Evolutionary conservation across 257 asterid genomes (phyloP).

Genomic region (Petunia secreta): DNA sequence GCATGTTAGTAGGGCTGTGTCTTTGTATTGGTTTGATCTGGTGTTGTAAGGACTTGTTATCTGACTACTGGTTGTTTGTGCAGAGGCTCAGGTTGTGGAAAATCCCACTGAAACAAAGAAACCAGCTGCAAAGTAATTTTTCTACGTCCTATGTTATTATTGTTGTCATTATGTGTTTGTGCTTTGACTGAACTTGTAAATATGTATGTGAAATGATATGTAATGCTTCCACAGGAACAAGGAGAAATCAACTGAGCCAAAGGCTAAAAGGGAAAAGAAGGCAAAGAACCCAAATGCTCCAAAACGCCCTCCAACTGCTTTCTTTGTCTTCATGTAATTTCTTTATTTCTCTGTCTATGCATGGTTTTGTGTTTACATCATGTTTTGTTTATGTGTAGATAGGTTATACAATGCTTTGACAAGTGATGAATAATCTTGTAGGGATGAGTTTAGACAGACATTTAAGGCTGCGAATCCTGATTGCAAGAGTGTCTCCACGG

Average conservation of each 20-base stretch:
- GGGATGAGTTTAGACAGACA: slow-evolving; percentile 75
- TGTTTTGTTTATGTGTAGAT: neutral
- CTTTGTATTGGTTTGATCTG: neutral
- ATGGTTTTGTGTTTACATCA: no score
- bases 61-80: neutral
- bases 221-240: slow-evolving; percentile 47
- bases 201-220: neutral
- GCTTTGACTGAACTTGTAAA: neutral
- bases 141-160: neutral
- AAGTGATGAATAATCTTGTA: slow-evolving; percentile 21
- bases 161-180: neutral
- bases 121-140: slow-evolving; percentile 52
- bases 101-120: slow-evolving; percentile 54
- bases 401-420: neutral
- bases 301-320: slow-evolving; percentile 82
- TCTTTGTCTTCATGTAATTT: slow-evolving; percentile 75
- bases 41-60: neutral
- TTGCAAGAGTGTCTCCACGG: slow-evolving; percentile 58
- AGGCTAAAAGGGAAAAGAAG: slow-evolving; percentile 52
- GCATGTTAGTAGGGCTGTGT: neutral
- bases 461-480: slow-evolving; percentile 80
- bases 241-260: slow-evolving; percentile 48
- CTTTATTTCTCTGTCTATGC: neutral
- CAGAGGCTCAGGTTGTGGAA: slow-evolving; percentile 71
- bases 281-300: slow-evolving; percentile 52